These are phyloP conservation scores for Davidsoniella eucalypti DNA, from an alignment of 2,329 filamentous ascomycete species.

Conservation along the genomic window DNA sequence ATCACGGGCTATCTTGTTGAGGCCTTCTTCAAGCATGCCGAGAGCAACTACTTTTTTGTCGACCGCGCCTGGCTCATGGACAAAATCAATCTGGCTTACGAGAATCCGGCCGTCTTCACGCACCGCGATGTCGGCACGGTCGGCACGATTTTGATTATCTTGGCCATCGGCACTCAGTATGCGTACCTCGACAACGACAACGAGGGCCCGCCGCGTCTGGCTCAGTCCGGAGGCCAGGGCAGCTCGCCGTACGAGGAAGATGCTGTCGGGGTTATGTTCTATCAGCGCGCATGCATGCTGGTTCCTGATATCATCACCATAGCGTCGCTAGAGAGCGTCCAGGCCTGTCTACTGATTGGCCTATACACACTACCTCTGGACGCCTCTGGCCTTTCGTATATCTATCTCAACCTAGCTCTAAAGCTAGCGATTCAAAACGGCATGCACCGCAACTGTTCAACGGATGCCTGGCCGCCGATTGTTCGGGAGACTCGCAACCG, in stretches of 20 bases:
- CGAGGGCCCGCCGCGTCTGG: conserved; percentile 13
- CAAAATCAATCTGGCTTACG: conserved; percentile 26
- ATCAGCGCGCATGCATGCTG: conserved; percentile 36
- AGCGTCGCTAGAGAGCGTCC: conserved; percentile 39
- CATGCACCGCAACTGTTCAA: conserved; percentile 37
- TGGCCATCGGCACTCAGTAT: conserved; percentile 35
- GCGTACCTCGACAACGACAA: conserved; percentile 25
- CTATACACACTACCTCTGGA: conserved; percentile 39
- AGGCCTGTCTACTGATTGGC: conserved; percentile 38
- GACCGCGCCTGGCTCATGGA: conserved; percentile 27
- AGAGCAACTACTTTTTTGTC: conserved; percentile 33
- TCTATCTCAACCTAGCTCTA: conserved; percentile 37
- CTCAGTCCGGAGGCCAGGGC: conserved; percentile 13
- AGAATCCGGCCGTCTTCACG: conserved; percentile 22
- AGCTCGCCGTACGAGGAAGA: conserved; percentile 28
- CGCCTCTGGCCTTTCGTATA: conserved; percentile 38
- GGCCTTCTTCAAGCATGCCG: conserved; percentile 31
- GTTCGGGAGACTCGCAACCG: conserved; percentile 36
- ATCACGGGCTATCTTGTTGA: conserved; percentile 30
- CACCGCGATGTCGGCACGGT: conserved; percentile 26
- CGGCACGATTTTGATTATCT: conserved; percentile 29
- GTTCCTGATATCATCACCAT: conserved; percentile 40
- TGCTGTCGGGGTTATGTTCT: conserved; percentile 37
- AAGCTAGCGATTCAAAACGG: conserved; percentile 44
- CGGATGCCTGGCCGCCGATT: conserved; percentile 28